Base-by-base conservation (phyloP, 2,329 filamentous ascomycete genomes). In the Boeremia lycopersici region DNA sequence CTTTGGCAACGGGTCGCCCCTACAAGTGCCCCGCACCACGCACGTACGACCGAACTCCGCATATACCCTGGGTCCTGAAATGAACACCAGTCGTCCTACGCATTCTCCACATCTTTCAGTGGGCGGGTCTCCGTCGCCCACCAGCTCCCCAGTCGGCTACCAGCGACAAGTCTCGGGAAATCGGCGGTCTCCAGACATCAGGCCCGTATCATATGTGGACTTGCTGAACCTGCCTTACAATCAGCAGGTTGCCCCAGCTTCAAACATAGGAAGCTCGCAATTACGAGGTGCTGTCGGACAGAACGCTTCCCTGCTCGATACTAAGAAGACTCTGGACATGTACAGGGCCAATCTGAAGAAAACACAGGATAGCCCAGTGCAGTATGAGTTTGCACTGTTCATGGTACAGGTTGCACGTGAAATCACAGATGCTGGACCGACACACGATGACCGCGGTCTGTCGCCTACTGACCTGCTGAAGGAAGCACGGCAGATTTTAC, bases 311-410 rank as follows among this genome's bases (percentile, higher is more conserved):
- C 82, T 99, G 11, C 84, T 99, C 28, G 93, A 91, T 69, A 89
- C 91, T 30, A 90, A 93, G 71, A 93, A 98, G 77, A 99, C 95
- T 1, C 84, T 99, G 43, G 93, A 98, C 50, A 97, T 98, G 93
- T 99, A 99, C 75, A 86, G 93, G 39, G 88, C 89, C 50, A 99
- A 98, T 70, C 91, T 97, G 54, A 98, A 97, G 79, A 99, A 99
- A 80, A 96, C 95, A 2, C 95, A 89, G 59, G 92, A 97, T 74
- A 83, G 88, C 13, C 88, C 89, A 4, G 90, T 96, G 30, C 92
- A 97, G 75, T 98, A 98, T 75, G 95, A 96, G 28, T 98, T 99
- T 76, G 95, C 95, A 2, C 85, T 98, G 33, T 96, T 96, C 74
- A 86, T 99, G 79, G 89, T 98, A 63, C 90, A 93, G 41, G 89